Evolutionary conservation across 2,329 filamentous ascomycete genomes (phyloP).

Genomic region (Fusarium equiseti): DNA sequence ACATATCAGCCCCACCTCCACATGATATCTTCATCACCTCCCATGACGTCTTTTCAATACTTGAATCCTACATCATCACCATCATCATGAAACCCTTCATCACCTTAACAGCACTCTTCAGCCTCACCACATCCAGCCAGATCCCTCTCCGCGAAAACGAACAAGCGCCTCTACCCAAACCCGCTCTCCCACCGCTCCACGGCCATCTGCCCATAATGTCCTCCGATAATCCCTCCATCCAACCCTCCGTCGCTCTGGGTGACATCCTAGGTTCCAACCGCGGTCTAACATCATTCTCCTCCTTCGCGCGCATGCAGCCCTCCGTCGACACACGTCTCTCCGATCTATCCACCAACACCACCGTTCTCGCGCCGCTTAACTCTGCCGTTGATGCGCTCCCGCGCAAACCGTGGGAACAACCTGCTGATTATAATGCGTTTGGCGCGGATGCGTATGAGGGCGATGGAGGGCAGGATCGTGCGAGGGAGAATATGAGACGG

Average conservation of each 20-base stretch:
- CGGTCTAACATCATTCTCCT: constrained; percentile 85
- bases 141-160: constrained; percentile 19
- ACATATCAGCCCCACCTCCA: background rate
- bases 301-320: constrained; percentile 80
- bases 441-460: constrained; percentile 83
- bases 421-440: constrained; percentile 75
- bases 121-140: constrained; percentile 25
- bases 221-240: constrained; percentile 47
- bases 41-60: constrained; percentile 34
- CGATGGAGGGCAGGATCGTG: constrained; percentile 78
- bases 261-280: constrained; percentile 87
- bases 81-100: constrained; percentile 42
- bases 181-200: constrained; percentile 27
- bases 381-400: constrained; percentile 81
- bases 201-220: constrained; percentile 47
- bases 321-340: constrained; percentile 76
- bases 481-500: constrained; percentile 77
- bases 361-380: constrained; percentile 89
- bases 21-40: constrained; percentile 5
- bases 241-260: constrained; percentile 74
- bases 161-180: background rate
- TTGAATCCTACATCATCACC: constrained; percentile 2
- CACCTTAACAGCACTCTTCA: constrained; percentile 28
- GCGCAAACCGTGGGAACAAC: constrained; percentile 87
- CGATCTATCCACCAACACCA: constrained; percentile 76